Conservation (phyloP, 2,329 filamentous ascomycete species). For the Epichloe brachyelytri region DNA sequence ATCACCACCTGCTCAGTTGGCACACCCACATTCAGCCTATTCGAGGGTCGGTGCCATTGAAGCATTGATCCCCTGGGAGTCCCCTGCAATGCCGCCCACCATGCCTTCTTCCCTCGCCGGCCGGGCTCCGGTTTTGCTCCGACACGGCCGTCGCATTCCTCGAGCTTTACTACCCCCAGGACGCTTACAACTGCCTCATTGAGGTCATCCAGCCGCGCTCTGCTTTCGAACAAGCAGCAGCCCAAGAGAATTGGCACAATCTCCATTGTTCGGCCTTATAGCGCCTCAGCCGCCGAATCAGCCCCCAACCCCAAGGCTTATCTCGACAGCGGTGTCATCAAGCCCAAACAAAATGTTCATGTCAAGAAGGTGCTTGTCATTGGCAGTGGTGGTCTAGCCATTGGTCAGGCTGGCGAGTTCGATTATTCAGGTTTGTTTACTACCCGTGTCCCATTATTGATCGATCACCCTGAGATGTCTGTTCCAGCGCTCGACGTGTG, state of each 20-base stretch:
- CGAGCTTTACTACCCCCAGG: constrained; percentile 29
- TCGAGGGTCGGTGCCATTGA: constrained; percentile 22
- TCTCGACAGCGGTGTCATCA: constrained; percentile 75
- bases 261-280: constrained; percentile 29
- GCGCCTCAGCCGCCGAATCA: constrained; percentile 41
- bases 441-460: background rate
- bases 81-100: constrained; percentile 26
- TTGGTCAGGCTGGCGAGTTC: constrained; percentile 96
- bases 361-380: constrained; percentile 97
- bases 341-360: constrained; percentile 65
- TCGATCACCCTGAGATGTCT: background rate
- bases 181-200: constrained; percentile 28
- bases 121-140: constrained; percentile 44
- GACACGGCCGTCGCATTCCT: constrained; percentile 38
- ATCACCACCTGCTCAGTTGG: constrained; percentile 15
- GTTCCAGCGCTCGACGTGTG: background rate
- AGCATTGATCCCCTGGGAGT: constrained; percentile 22
- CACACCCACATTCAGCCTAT: constrained; percentile 18
- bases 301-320: constrained; percentile 79
- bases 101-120: constrained; percentile 34
- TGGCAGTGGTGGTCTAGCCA: constrained; percentile 86
- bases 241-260: constrained; percentile 36
- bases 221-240: constrained; percentile 17
- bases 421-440: constrained; percentile 77
- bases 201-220: constrained; percentile 20